These are phyloP conservation scores for Leccinum boreale DNA, from an alignment of 768 basidiomycete genomes.

Conservation along the genomic window DNA sequence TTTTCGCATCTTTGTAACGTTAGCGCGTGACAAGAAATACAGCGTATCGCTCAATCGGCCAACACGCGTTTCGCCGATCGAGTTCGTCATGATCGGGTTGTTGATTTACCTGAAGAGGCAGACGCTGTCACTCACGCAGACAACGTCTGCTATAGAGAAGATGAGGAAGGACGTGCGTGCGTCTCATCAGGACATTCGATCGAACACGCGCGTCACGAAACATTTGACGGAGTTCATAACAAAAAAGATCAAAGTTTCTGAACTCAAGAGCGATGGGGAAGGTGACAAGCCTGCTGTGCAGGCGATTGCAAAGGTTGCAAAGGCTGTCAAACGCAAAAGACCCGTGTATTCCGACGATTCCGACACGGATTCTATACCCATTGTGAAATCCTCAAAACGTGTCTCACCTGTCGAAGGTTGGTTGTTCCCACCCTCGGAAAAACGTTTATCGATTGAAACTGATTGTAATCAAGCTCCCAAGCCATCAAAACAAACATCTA, in stretches of 20 bases:
- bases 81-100: conserved; percentile 44
- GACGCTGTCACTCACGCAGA: conserved; percentile 36
- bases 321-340: conserved; percentile 28
- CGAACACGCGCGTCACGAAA: conserved; percentile 36
- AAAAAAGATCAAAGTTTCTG: conserved; percentile 31
- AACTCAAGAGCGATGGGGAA: conserved; percentile 31
- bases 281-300: conserved; percentile 28
- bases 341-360: conserved; percentile 21
- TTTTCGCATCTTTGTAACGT: conserved; percentile 32
- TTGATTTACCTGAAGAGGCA: conserved; percentile 38
- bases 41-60: conserved; percentile 32
- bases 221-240: conserved; percentile 32
- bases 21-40: conserved; percentile 33
- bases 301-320: conserved; percentile 6
- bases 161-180: conserved; percentile 39
- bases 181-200: conserved; percentile 38
- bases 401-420: conserved; percentile 10
- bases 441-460: background rate
- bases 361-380: conserved; percentile 17
- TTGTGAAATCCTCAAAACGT: conserved; percentile 12
- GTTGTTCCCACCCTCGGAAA: background rate
- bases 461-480: conserved; percentile 14
- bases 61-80: conserved; percentile 39
- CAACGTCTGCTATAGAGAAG: conserved; percentile 40
- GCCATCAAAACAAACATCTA: conserved; percentile 6